Conservation (phyloP, 139 green algal genomes). For the Yamagishiella unicocca region DNA sequence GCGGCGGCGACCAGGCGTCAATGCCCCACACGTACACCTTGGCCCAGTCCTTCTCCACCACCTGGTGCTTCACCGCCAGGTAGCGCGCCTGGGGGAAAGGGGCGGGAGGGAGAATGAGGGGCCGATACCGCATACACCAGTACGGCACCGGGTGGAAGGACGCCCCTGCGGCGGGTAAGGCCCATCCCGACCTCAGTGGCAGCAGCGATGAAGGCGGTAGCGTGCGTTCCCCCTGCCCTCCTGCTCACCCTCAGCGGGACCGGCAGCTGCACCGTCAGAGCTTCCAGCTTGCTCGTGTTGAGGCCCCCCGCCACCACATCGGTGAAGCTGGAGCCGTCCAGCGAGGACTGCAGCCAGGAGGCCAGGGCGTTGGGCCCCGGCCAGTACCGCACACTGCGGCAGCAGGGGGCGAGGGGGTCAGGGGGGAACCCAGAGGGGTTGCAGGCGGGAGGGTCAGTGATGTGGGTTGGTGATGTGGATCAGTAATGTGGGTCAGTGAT, state of each 20-base stretch:
- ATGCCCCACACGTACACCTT: constrained; percentile 42
- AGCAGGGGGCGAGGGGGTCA: neutral
- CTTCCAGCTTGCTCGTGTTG: neutral
- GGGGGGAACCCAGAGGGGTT: neutral
- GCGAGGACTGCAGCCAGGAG: constrained; percentile 6
- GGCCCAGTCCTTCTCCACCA: neutral
- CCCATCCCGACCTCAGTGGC: too few species aligned
- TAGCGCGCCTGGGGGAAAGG: neutral
- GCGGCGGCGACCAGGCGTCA: neutral
- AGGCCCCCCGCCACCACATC: neutral
- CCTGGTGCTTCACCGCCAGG: constrained; percentile 1
- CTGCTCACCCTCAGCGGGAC: neutral
- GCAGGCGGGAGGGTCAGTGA: too few species aligned
- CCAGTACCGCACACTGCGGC: constrained; percentile 15
- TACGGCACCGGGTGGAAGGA: too few species aligned
- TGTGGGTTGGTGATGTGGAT: too few species aligned
- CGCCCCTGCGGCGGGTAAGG: too few species aligned
- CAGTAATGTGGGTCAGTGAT: too few species aligned
- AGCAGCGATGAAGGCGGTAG: too few species aligned
- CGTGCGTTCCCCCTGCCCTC: too few species aligned
- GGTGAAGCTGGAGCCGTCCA: neutral
- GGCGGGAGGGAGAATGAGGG: neutral
- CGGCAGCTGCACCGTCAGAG: neutral
- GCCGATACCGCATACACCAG: too few species aligned
- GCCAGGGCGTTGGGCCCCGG: neutral